phyloP scores from a whole-genome alignment of 352 stramenopile genomes.

The Globisporangium nunn region DNA sequence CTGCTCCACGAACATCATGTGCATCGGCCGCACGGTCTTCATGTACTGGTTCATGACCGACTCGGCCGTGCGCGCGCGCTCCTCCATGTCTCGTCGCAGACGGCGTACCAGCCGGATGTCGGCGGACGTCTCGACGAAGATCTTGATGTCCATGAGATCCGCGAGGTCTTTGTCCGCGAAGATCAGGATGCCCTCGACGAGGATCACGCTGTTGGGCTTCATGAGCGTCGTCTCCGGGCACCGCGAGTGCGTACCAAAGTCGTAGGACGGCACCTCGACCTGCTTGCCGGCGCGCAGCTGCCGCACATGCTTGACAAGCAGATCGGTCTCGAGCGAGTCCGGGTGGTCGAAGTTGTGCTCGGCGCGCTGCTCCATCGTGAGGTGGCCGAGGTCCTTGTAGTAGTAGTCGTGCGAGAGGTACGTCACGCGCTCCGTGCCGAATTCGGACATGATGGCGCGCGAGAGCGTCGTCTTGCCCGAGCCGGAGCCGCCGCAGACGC shows the following conservation, averaged over 20 bases:
- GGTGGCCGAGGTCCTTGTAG: slow-evolving; percentile 91
- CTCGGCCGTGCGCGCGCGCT: slow-evolving; percentile 91
- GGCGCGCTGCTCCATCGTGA: slow-evolving; percentile 83
- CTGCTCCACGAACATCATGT: slow-evolving; percentile 97
- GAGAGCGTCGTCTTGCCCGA: slow-evolving; percentile 91
- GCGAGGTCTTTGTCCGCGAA: slow-evolving; percentile 89
- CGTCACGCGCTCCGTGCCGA: slow-evolving; percentile 86
- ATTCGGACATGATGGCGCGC: slow-evolving; percentile 82
- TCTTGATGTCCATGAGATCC: slow-evolving; percentile 94
- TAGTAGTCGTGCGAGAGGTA: slow-evolving; percentile 97
- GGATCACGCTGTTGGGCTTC: slow-evolving; percentile 88
- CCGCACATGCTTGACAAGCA: slow-evolving; percentile 90
- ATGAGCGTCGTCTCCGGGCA: slow-evolving; percentile 70
- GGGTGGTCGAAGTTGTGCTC: slow-evolving; percentile 97
- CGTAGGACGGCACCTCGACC: slow-evolving; percentile 92
- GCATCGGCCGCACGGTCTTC: slow-evolving; percentile 96
- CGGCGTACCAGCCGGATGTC: slow-evolving; percentile 93
- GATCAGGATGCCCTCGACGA: slow-evolving; percentile 97
- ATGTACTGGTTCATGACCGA: slow-evolving; percentile 96
- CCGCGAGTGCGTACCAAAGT: slow-evolving; percentile 93
- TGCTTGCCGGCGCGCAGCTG: slow-evolving; percentile 80
- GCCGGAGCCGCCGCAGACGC: slow-evolving; percentile 88
- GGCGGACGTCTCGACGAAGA: slow-evolving; percentile 94
- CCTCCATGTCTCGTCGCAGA: slow-evolving; percentile 91
- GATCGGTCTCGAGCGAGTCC: slow-evolving; percentile 92